Evolutionary conservation across 345 rosid species (phyloP).

Genomic region (Bretschneidera sinensis): DNA sequence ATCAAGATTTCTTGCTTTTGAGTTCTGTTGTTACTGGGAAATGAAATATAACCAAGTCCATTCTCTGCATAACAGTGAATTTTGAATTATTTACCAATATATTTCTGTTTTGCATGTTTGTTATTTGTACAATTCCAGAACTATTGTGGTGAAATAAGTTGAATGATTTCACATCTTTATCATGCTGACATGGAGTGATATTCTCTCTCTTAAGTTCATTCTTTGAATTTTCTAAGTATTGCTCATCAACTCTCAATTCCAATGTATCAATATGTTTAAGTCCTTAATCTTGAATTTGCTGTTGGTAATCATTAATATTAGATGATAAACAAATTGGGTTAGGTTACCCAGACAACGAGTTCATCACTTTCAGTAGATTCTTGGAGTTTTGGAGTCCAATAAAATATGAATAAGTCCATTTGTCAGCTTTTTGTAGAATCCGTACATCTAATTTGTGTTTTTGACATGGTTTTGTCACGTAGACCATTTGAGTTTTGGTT

Average conservation of each 20-base stretch:
- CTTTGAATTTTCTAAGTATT: neutral
- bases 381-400: neutral
- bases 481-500: neutral
- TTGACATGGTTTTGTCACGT: neutral
- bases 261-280: neutral
- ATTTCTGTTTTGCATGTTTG: too few species aligned
- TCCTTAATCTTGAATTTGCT: too few species aligned
- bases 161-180: neutral
- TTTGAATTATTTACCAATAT: neutral
- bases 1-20: neutral
- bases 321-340: too few species aligned
- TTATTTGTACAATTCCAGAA: too few species aligned
- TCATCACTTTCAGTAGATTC: neutral
- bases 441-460: too few species aligned
- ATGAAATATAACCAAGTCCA: neutral
- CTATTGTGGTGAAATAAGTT: too few species aligned
- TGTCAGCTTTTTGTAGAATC: neutral
- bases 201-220: neutral
- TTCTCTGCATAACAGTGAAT: neutral
- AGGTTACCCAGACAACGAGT: neutral
- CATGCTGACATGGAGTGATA: neutral
- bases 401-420: neutral
- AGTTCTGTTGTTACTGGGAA: neutral
- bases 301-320: too few species aligned
- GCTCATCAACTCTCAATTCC: neutral